phyloP scores from a whole-genome alignment of 2,329 filamentous ascomycete species.

The Aureobasidium sp. region DNA sequence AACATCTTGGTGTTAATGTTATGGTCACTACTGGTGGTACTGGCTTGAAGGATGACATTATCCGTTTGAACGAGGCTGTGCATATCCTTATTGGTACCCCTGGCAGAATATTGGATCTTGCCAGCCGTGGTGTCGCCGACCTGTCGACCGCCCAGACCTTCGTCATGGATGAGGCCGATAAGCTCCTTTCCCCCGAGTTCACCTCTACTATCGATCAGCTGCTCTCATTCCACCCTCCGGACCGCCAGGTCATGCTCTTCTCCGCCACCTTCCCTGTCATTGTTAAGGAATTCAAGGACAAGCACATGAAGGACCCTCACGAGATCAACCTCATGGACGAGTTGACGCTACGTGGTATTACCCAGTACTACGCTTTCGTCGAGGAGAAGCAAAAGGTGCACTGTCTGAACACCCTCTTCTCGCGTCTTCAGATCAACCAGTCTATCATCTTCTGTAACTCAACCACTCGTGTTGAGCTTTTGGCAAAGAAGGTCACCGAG shows the following conservation, averaged over 20 bases:
- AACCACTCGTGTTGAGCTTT: constrained; percentile 91
- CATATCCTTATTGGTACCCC: constrained; percentile 98
- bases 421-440: constrained; percentile 98
- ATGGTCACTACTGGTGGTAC: constrained; percentile 99
- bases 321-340: constrained; percentile 99
- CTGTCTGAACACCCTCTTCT: constrained; percentile 97
- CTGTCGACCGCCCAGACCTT: constrained; percentile 95
- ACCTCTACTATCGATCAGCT: constrained; percentile 96
- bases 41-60: constrained; percentile 89
- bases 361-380: constrained; percentile 98
- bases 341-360: constrained; percentile 93
- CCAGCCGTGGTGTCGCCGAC: constrained; percentile 93
- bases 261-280: constrained; percentile 95
- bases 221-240: constrained; percentile 88
- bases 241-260: constrained; percentile 98
- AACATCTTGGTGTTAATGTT: constrained; percentile 93
- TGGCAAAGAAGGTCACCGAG: constrained; percentile 99
- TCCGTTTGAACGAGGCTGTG: constrained; percentile 86
- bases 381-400: constrained; percentile 99
- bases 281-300: constrained; percentile 96
- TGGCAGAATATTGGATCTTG: constrained; percentile 89
- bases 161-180: constrained; percentile 99
- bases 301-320: constrained; percentile 92
- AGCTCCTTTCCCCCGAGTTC: constrained; percentile 92
- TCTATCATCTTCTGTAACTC: constrained; percentile 99